Conservation (phyloP, 208 protist species). For the Trypanosoma boissoni region DNA sequence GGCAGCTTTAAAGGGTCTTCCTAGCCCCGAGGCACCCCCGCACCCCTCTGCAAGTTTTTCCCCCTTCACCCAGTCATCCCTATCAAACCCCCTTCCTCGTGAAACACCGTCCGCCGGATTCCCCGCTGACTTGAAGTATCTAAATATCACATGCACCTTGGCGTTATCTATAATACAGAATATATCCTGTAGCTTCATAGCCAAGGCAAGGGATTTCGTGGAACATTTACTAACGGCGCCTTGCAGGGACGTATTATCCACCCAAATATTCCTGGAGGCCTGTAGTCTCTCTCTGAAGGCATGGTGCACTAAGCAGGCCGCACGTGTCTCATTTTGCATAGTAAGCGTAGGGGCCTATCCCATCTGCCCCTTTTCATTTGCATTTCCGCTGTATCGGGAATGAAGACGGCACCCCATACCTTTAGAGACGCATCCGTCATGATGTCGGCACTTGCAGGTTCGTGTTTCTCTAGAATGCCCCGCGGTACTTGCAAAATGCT, state of each 20-base stretch:
- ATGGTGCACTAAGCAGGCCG: not conserved
- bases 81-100: not conserved
- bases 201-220: not conserved
- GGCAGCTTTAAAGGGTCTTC: no score
- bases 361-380: not conserved
- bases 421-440: constrained; percentile 16
- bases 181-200: not conserved
- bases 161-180: not conserved
- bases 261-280: not conserved
- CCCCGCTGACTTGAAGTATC: not conserved
- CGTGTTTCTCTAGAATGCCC: no score
- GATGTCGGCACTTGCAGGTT: not conserved
- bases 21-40: no score
- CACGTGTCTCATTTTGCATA: constrained; percentile 11
- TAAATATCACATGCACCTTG: not conserved
- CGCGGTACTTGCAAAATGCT: not conserved
- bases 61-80: not conserved
- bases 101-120: not conserved
- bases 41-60: no score
- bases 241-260: not conserved
- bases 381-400: constrained; percentile 1
- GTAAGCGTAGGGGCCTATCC: constrained; percentile 4
- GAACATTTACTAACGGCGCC: not conserved
- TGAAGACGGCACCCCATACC: constrained; percentile 13
- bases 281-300: not conserved